Conservation (phyloP, 2,329 filamentous ascomycete genomes). For the Stenocarpella maydis region DNA sequence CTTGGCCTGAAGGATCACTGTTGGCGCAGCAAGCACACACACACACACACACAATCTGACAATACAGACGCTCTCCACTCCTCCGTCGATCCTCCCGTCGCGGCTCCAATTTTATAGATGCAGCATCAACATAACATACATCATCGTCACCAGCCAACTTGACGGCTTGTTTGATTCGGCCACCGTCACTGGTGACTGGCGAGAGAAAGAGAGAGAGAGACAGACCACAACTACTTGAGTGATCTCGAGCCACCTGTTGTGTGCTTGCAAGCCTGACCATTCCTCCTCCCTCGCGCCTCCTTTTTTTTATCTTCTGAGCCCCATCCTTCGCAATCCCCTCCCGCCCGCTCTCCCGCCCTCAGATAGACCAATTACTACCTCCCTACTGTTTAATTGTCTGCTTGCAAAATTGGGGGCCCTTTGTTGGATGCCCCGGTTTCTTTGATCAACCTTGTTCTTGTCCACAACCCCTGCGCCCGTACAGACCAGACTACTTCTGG, state of each 20-base stretch:
- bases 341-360: background rate
- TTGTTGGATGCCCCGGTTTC: conserved; percentile 3
- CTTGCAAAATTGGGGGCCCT: background rate
- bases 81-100: too few species aligned
- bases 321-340: background rate
- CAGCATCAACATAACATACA: conserved; percentile 13
- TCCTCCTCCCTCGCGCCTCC: background rate
- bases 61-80: too few species aligned
- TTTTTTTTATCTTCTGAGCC: background rate
- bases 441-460: conserved; percentile 9
- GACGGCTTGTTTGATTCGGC: too few species aligned
- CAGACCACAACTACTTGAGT: background rate
- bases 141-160: conserved; percentile 15
- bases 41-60: too few species aligned
- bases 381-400: conserved; percentile 8
- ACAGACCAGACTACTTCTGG: background rate
- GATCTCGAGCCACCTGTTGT: conserved; percentile 12
- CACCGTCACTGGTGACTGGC: too few species aligned
- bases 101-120: too few species aligned
- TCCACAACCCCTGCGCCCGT: conserved; percentile 13
- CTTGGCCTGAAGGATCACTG: background rate
- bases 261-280: background rate
- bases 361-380: background rate
- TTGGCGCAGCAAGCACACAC: too few species aligned
- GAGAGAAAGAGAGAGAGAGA: too few species aligned